Base-by-base conservation (phyloP, 495 filamentous ascomycete species). In the Xylaria acuta region DNA sequence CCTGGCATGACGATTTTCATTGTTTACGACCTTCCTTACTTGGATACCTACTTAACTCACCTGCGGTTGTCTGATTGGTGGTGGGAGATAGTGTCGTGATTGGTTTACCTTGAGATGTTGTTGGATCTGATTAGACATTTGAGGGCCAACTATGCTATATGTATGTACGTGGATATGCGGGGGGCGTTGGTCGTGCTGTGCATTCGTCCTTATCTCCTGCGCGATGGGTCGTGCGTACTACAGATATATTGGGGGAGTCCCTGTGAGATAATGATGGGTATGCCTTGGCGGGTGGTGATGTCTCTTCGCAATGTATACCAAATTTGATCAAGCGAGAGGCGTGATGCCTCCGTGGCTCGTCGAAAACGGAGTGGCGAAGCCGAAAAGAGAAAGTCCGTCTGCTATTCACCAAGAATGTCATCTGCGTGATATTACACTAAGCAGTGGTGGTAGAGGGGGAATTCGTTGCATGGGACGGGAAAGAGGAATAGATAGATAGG, bases 11-110 rank as follows among this genome's bases (percentile, higher is more conserved):
- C 5, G 60, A 64, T 64, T 43, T 11, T 25, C 11, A 0, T 5
- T 5, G 6, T 12, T n/a, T 32, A 12, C 63, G 63, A 65, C 63
- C 63, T 65, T 65, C 63, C 63, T 65, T 20, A 22, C 63, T 65
- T 9, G 38, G 63, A 2, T 8, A 22, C 16, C 16, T n/a, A 49
- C 41, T 65, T 65, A n/a, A 22, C 34, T 38, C 27, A 32, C 27
- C 12, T 18, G 25, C 27, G 14, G 27, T 56, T 30, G 25, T 56
- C 7, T 18, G 53, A 2, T 56, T 4, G 6, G 25, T 18, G 4
- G 27, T 32, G 5, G 53, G 3, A 32, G 53, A 56, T 56, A 32
- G 27, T 3, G 27, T 18, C 3, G 4, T 38, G 58, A 22, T 38
- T 38, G 32, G 58, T 22, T 32, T 56, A 56, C 53, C 27, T 32